Base-by-base conservation (phyloP, 2,329 filamentous ascomycete species). In the Xylariaceae sp. region DNA sequence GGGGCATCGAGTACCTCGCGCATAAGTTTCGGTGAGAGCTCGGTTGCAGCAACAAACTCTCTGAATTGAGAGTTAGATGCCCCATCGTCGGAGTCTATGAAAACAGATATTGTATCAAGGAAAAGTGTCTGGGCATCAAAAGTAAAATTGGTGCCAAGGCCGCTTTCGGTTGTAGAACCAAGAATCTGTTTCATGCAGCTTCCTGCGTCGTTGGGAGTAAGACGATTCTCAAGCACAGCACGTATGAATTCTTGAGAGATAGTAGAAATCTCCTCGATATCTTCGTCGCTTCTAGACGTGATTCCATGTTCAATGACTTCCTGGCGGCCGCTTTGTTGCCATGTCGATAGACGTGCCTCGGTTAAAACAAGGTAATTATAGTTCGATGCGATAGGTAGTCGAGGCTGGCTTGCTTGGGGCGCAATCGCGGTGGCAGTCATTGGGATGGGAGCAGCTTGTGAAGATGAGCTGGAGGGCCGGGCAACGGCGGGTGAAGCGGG, bases 241-340 rank as follows among this genome's bases (percentile, higher is more conserved):
- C 87, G 85, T 29, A 94, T 82, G 30, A 97, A 82, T 70, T 99
- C 94, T 73, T 96, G 91, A 62, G 92, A 91, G 18, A 96, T 76
- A 11, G 81, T 81, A 24, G 87, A 85, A 30, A 96, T 75, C 52
- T 85, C 83, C 39, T 87, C 78, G 6, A 82, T 75, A 66, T 95
- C 87, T 61, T 89, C 84, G 60, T 88, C 81, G 29, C 82, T 75
- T 62, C 85, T 82, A 41, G 87, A 86, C 62, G 85, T 78, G 36
- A 81, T 70, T 20, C 87, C 88, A 62, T 83, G 79, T 18, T 84
- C 80, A 16, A 93, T 73, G 10, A 96, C 76, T 21, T 84, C 81
- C 57, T 86, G 79, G 50, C 85, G 86, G 24, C 89, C 90, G 39
- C 75, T 78, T 27, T 81, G 77, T 32, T 78, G 73, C 94, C 94